Conservation (phyloP, 2,329 filamentous ascomycete genomes). For the Aspergillus sojae region DNA sequence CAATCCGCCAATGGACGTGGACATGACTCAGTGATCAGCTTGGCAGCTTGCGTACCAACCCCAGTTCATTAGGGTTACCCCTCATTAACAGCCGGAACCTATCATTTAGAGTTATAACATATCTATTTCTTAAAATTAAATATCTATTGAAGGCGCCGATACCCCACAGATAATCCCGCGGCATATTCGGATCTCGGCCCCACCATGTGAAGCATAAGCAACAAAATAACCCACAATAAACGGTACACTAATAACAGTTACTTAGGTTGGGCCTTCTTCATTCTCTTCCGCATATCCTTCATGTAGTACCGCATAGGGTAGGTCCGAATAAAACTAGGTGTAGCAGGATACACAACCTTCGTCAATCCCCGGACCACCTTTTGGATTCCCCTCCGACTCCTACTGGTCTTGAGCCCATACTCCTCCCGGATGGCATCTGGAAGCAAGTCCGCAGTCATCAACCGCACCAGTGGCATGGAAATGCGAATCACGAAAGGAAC, state of each 20-base stretch:
- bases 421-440: conserved; percentile 30
- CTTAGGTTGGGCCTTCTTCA: background rate
- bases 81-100: background rate
- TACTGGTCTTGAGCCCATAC: conserved; percentile 30
- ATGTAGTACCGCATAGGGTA: conserved; percentile 33
- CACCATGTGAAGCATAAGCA: background rate
- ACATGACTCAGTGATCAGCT: background rate
- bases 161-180: background rate
- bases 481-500: conserved; percentile 29
- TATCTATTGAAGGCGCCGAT: background rate
- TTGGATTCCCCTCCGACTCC: conserved; percentile 21
- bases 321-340: conserved; percentile 29
- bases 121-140: background rate
- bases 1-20: background rate
- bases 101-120: background rate
- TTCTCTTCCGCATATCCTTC: conserved; percentile 33
- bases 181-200: background rate
- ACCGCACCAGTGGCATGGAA: conserved; percentile 29
- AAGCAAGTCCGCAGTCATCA: conserved; percentile 34
- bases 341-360: conserved; percentile 25
- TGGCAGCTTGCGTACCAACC: background rate
- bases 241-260: background rate
- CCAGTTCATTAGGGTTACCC: background rate
- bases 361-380: conserved; percentile 22
- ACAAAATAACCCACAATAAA: background rate